These are phyloP conservation scores for Torrubiellomyces zombiae DNA, from an alignment of 2,329 filamentous ascomycete species.

Conservation along the genomic window DNA sequence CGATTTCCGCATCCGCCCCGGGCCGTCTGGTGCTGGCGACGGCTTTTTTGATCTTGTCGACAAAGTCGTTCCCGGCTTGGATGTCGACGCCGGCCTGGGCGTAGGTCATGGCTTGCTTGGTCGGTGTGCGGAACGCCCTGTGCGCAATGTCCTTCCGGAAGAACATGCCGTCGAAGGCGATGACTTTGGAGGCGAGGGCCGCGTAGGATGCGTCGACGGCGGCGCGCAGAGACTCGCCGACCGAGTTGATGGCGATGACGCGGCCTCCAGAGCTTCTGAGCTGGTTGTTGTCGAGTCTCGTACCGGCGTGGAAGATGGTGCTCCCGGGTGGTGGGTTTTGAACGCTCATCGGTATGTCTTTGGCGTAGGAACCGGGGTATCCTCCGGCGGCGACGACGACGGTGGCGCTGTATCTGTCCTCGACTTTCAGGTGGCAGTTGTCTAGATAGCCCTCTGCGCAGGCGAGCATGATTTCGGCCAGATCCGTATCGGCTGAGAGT, in stretches of 20 bases:
- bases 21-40: conserved; percentile 73
- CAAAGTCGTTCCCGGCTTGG: conserved; percentile 82
- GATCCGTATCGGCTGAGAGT: conserved; percentile 60
- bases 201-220: conserved; percentile 81
- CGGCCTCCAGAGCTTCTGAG: conserved; percentile 71
- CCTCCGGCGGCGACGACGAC: conserved; percentile 88
- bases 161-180: conserved; percentile 79
- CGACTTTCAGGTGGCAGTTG: conserved; percentile 49
- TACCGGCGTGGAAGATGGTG: conserved; percentile 88
- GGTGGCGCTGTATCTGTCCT: conserved; percentile 62
- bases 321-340: conserved; percentile 23
- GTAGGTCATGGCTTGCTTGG: conserved; percentile 57
- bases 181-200: conserved; percentile 48
- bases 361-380: conserved; percentile 74
- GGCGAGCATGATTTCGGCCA: conserved; percentile 77
- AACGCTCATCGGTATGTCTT: conserved; percentile 49
- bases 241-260: conserved; percentile 84
- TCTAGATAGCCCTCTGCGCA: conserved; percentile 63
- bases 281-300: conserved; percentile 42
- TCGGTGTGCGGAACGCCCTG: conserved; percentile 40
- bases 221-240: conserved; percentile 52
- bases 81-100: conserved; percentile 88
- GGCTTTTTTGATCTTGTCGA: conserved; percentile 77
- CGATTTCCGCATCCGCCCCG: conserved; percentile 84
- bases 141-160: conserved; percentile 87